Evolutionary conservation across 139 green algal species (phyloP).

Genomic region (Coccomyxa sp.): DNA sequence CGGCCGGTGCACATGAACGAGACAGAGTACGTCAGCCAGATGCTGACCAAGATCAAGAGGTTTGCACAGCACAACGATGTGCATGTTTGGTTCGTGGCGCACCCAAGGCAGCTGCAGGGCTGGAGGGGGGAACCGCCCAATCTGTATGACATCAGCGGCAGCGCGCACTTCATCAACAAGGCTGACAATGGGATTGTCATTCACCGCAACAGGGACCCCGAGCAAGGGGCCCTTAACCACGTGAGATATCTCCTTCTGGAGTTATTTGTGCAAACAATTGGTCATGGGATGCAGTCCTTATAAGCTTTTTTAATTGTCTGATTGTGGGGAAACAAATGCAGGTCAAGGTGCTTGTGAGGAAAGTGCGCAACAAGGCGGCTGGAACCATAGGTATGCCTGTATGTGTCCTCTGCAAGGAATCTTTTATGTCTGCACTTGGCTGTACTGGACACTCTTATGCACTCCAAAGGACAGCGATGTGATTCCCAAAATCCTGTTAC

Average conservation of each 20-base stretch:
- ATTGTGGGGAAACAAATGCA: neutral
- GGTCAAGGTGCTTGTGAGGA: constrained; percentile 56
- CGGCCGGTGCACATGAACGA: constrained; percentile 58
- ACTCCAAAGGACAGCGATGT: neutral
- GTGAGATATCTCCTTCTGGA: neutral
- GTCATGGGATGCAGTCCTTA: neutral
- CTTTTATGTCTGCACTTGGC: neutral
- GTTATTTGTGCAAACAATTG: neutral
- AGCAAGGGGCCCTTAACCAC: constrained; percentile 18
- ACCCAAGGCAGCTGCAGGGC: constrained; percentile 79
- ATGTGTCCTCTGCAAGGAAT: neutral
- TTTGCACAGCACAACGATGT: constrained; percentile 75
- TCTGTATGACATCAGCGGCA: constrained; percentile 89
- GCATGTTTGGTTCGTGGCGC: constrained; percentile 97
- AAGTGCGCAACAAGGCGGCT: constrained; percentile 89
- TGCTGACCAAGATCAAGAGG: constrained; percentile 84
- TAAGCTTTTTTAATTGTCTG: neutral
- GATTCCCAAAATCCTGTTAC: neutral
- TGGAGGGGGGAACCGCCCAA: constrained; percentile 79
- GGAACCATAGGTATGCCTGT: constrained; percentile 63
- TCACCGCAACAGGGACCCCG: constrained; percentile 71
- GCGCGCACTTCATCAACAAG: constrained; percentile 97
- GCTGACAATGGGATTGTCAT: constrained; percentile 94
- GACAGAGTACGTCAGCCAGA: constrained; percentile 92
- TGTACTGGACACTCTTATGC: neutral